A percentile compares a stretch with the other conserved stretches of the same genome.
phyloP scores from a whole-genome alignment of 2,329 filamentous ascomycete genomes.

The Fonsecaea pedrosoi region DNA sequence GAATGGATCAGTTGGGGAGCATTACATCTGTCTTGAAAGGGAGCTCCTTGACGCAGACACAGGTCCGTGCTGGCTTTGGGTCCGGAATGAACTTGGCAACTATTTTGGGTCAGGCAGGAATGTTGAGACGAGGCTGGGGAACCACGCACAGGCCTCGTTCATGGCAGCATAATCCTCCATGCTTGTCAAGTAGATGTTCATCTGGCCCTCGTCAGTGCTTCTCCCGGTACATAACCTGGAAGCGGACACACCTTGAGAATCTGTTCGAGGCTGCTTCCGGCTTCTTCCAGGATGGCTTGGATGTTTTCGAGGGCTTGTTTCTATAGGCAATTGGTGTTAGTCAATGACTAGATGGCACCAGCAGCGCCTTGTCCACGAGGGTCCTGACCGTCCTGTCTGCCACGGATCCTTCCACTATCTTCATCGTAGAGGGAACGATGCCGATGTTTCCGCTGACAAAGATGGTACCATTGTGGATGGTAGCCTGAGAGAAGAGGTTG shows the following conservation, averaged over 20 bases:
- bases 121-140: slow-evolving; percentile 18
- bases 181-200: slow-evolving; percentile 68
- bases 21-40: slow-evolving; percentile 39
- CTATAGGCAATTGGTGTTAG: slow-evolving; percentile 10
- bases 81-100: slow-evolving; percentile 37
- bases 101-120: slow-evolving; percentile 27
- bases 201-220: slow-evolving; percentile 15
- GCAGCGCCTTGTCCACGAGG: background rate
- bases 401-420: slow-evolving; percentile 40
- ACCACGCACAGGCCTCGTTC: slow-evolving; percentile 73
- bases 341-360: background rate
- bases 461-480: slow-evolving; percentile 41
- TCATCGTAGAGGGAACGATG: slow-evolving; percentile 36
- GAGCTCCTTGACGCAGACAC: slow-evolving; percentile 40
- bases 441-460: slow-evolving; percentile 42
- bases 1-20: background rate
- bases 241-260: slow-evolving; percentile 63
- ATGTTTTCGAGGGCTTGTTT: slow-evolving; percentile 56
- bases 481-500: slow-evolving; percentile 41
- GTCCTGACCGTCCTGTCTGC: slow-evolving; percentile 39
- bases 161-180: slow-evolving; percentile 75
- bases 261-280: slow-evolving; percentile 65
- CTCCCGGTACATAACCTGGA: background rate
- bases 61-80: slow-evolving; percentile 40
- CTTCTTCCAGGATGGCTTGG: slow-evolving; percentile 64